These are phyloP conservation scores for Solanum clarkiae DNA, from an alignment of 257 asterid genomes.

Conservation along the genomic window DNA sequence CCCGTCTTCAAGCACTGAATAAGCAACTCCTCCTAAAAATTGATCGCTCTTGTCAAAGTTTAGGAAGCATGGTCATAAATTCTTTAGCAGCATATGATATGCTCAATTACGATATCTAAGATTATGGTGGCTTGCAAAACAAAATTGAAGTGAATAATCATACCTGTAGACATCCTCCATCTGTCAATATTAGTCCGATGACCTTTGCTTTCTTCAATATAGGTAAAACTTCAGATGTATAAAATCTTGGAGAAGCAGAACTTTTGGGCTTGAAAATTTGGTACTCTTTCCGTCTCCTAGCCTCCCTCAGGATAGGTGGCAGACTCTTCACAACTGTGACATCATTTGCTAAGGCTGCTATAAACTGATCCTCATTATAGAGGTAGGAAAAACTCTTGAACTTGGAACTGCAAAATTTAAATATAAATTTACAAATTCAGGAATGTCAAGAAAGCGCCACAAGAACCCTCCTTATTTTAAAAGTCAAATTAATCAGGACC, in stretches of 20 bases:
- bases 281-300: constrained; percentile 47
- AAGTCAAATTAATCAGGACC: constrained; percentile 35
- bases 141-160: not conserved
- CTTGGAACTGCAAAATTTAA: constrained; percentile 49
- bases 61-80: not conserved
- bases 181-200: constrained; percentile 58
- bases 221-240: constrained; percentile 56
- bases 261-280: constrained; percentile 63
- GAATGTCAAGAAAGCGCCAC: not conserved
- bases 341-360: constrained; percentile 70
- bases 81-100: not conserved
- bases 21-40: not conserved
- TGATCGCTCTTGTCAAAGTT: not conserved
- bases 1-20: not conserved
- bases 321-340: constrained; percentile 60
- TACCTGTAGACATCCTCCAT: constrained; percentile 97
- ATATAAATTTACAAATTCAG: constrained; percentile 16
- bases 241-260: constrained; percentile 54
- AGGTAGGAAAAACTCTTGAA: constrained; percentile 89
- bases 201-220: constrained; percentile 57
- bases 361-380: constrained; percentile 60
- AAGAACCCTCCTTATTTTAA: not conserved
- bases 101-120: not conserved
- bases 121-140: not conserved
- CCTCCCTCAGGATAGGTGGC: constrained; percentile 61